A percentile compares a stretch with the other conserved stretches of the same genome.
phyloP scores from a whole-genome alignment of 345 rosid species.

The Fremontodendron californicum region DNA sequence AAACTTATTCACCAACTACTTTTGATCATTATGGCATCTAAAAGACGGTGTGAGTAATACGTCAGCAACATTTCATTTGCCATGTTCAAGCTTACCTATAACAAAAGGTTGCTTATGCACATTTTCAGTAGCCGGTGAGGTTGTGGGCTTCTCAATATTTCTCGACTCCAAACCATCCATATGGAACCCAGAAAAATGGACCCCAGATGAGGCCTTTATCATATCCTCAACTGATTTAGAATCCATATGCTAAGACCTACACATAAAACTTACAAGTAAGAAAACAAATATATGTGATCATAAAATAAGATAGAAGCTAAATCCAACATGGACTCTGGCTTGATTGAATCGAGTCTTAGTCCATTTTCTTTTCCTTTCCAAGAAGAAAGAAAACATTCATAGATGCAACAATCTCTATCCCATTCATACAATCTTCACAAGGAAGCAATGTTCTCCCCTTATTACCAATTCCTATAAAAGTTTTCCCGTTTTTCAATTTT shows the following conservation, averaged over 20 bases:
- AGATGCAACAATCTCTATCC: background rate
- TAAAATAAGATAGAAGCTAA: background rate
- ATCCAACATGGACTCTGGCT: background rate
- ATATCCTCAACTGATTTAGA: constrained; percentile 72
- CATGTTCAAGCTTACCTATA: constrained; percentile 51
- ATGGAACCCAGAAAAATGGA: constrained; percentile 85
- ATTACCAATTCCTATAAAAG: background rate
- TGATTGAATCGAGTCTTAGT: background rate
- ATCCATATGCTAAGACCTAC: constrained; percentile 41
- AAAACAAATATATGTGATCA: background rate
- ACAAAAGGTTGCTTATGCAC: constrained; percentile 81
- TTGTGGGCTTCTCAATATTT: constrained; percentile 38
- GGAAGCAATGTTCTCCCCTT: background rate
- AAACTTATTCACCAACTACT: background rate
- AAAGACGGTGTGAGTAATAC: background rate
- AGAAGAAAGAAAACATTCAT: background rate
- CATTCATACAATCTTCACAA: background rate
- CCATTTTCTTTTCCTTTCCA: constrained; percentile 1
- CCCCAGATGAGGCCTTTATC: constrained; percentile 76
- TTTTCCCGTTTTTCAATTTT: background rate
- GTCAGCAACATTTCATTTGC: background rate
- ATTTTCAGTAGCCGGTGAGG: constrained; percentile 46
- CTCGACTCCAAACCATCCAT: constrained; percentile 54
- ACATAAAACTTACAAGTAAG: constrained; percentile 12
- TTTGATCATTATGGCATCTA: background rate